These are phyloP conservation scores for Aurinia saxatilis DNA, from an alignment of 345 rosid genomes.

Conservation along the genomic window DNA sequence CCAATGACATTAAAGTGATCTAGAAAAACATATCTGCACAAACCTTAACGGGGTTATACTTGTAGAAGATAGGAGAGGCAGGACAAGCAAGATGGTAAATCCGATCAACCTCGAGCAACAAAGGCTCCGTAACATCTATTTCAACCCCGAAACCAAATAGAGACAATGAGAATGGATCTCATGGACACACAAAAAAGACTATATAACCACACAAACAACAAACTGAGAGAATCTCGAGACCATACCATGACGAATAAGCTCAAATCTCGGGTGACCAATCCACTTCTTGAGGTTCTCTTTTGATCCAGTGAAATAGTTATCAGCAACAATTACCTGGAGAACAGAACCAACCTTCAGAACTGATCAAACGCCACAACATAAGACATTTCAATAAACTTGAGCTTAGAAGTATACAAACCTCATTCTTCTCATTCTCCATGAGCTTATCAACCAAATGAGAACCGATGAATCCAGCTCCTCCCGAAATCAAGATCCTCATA, in stretches of 20 bases:
- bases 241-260: constrained; percentile 85
- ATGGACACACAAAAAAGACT: not conserved
- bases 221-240: not conserved
- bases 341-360: not conserved
- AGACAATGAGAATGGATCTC: not conserved
- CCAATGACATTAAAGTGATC: not conserved
- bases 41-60: constrained; percentile 94
- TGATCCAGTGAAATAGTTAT: constrained; percentile 87
- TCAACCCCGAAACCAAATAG: not conserved
- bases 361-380: not conserved
- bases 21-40: not conserved
- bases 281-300: constrained; percentile 89
- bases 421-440: constrained; percentile 92
- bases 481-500: constrained; percentile 88
- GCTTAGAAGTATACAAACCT: constrained; percentile 32
- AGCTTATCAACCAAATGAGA: constrained; percentile 91
- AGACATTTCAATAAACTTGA: not conserved
- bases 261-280: constrained; percentile 97
- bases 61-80: constrained; percentile 96
- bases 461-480: constrained; percentile 99
- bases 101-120: constrained; percentile 83
- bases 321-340: constrained; percentile 69
- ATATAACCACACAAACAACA: not conserved
- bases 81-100: constrained; percentile 97
- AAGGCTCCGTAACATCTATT: constrained; percentile 85